These are phyloP conservation scores for Arthrobotrys entomopaga DNA, from an alignment of 2,329 filamentous ascomycete genomes.

Conservation along the genomic window DNA sequence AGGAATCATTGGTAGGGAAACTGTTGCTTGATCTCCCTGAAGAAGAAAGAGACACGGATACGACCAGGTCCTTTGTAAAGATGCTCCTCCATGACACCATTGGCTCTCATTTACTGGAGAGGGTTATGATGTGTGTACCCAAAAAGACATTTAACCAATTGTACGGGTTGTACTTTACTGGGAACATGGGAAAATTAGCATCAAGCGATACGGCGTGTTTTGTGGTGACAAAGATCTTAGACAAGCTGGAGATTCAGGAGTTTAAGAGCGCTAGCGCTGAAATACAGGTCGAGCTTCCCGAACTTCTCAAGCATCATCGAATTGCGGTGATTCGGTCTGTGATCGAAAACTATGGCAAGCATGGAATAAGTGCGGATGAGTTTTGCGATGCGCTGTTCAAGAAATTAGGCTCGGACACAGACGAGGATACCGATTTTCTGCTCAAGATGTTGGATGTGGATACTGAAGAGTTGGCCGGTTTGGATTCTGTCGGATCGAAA, in stretches of 20 bases:
- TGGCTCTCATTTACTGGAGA: conserved; percentile 89
- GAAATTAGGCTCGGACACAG: conserved; percentile 65
- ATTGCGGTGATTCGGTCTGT: conserved; percentile 82
- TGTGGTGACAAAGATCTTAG: conserved; percentile 82
- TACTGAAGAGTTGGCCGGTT: conserved; percentile 65
- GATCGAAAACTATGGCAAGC: conserved; percentile 81
- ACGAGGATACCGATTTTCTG: conserved; percentile 65
- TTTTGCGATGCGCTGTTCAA: conserved; percentile 67
- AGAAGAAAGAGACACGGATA: conserved; percentile 76
- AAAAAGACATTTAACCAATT: conserved; percentile 91
- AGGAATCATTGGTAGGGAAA: conserved; percentile 73
- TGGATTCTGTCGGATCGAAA: conserved; percentile 66
- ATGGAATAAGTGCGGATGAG: conserved; percentile 68
- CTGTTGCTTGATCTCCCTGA: conserved; percentile 78
- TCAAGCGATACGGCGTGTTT: conserved; percentile 92
- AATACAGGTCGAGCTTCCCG: conserved; percentile 77
- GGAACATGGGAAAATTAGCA: conserved; percentile 80
- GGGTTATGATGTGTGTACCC: conserved; percentile 80
- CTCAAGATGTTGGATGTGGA: conserved; percentile 71
- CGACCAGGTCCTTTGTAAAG: conserved; percentile 80
- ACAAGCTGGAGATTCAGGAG: conserved; percentile 86
- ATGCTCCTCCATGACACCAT: conserved; percentile 88
- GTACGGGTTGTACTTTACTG: conserved; percentile 81
- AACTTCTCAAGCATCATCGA: conserved; percentile 77
- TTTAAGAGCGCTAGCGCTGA: conserved; percentile 76